Base-by-base conservation (phyloP, 2,329 filamentous ascomycete genomes). In the Teratosphaeriaceae sp. region DNA sequence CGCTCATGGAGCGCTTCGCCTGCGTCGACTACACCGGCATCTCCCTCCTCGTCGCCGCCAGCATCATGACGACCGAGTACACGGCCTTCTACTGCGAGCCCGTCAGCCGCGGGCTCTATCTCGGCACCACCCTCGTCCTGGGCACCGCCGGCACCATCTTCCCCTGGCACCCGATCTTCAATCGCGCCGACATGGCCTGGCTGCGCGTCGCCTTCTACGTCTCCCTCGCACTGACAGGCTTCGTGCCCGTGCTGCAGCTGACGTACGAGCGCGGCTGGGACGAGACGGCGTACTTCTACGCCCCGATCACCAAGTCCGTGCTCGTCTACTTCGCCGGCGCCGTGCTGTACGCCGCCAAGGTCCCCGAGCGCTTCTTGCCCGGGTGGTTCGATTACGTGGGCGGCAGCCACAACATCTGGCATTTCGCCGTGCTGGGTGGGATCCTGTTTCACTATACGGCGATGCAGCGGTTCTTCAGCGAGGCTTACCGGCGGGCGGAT, bases 1-100 rank as follows among this genome's bases (percentile, higher is more conserved):
- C 81, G 16, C 78, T 94, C 31, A 84, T 98, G 68, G 92, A 94
- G 62, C 84, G 88, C 48, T 97, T 98, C 59, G 92, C 92, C 15
- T 98, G 92, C 64, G 88, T 98, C 46, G 92, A 98, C 65, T 98
- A 98, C 68, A 97, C 92, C 0, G 92, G 92, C 43, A 98, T 98
- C 54, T 95, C 89, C 1, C 73, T 98, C 39, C 78, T 98, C 20
- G 92, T 98, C 40, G 88, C 92, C 2, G 88, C 92, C 8, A 94
- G 87, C 44, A 98, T 98, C 69, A 88, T 97, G 78, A 96, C 92
- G 2, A 95, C 88, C 26, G 92, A 98, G 64, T 98, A 97, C 70
- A 96, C 92, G 0, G 92, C 90, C 19, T 98, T 98, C 66, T 98
- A 98, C 71, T 96, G 92, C 70, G 92, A 98, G 59, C 89, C 92